A percentile compares a stretch with the other conserved stretches of the same genome.
phyloP scores from a whole-genome alignment of 768 basidiomycete genomes.

The Hygrophorus pudorinus region DNA sequence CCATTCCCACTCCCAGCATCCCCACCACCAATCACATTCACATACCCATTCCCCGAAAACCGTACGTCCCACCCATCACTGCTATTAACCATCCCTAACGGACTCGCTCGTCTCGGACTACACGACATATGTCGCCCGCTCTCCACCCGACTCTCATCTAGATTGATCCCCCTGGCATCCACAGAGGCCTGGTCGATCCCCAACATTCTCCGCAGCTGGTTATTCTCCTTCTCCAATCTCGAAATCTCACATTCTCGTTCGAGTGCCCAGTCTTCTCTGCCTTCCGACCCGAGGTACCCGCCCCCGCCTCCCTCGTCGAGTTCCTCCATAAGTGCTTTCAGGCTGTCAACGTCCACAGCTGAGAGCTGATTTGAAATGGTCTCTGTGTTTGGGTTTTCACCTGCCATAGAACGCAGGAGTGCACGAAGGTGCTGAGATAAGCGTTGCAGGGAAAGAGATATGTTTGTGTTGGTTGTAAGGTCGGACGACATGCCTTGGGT shows the following conservation, averaged over 20 bases:
- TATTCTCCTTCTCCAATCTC: constrained; percentile 78
- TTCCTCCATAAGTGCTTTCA: constrained; percentile 31
- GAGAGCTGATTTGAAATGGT: constrained; percentile 13
- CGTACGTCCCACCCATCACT: constrained; percentile 11
- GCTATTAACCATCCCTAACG: constrained; percentile 8
- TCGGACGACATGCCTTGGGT: constrained; percentile 44
- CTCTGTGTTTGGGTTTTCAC: constrained; percentile 45
- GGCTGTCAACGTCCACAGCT: constrained; percentile 27
- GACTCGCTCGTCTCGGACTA: constrained; percentile 14
- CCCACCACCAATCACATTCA: background rate
- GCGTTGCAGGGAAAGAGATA: constrained; percentile 58
- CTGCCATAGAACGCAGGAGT: constrained; percentile 60
- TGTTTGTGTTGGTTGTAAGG: constrained; percentile 47
- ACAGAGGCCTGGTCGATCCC: constrained; percentile 58
- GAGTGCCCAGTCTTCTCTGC: constrained; percentile 70
- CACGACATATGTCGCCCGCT: constrained; percentile 26
- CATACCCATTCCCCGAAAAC: background rate
- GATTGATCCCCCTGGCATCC: constrained; percentile 38
- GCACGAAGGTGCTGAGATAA: constrained; percentile 62
- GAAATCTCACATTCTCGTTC: constrained; percentile 84
- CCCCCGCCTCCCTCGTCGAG: constrained; percentile 24
- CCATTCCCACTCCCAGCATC: constrained; percentile 19
- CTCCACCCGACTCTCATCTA: constrained; percentile 40
- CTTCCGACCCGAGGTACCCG: constrained; percentile 24
- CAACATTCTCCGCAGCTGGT: constrained; percentile 61